These are phyloP conservation scores for Fusarium keratoplasticum DNA, from an alignment of 2,329 filamentous ascomycete species.

Conservation along the genomic window DNA sequence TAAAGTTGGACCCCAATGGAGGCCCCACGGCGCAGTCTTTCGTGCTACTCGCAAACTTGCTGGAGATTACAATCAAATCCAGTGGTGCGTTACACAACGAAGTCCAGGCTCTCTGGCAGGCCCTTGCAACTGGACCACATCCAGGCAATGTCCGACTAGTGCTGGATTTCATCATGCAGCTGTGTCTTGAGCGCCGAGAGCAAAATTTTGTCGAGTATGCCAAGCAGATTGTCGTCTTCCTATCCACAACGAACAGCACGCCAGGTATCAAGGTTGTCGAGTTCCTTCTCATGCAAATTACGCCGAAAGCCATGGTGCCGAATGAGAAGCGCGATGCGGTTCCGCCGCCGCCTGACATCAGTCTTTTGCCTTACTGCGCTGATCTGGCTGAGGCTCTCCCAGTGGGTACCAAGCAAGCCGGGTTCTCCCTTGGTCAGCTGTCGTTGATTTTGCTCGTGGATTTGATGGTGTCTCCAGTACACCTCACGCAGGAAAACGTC, in stretches of 20 bases:
- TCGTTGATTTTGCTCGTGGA: slow-evolving; percentile 95
- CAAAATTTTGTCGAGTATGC: slow-evolving; percentile 99
- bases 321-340: slow-evolving; percentile 80
- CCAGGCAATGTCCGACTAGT: slow-evolving; percentile 94
- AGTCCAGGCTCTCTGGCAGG: slow-evolving; percentile 97
- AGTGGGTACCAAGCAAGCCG: slow-evolving; percentile 89
- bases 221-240: slow-evolving; percentile 96
- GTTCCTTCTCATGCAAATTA: slow-evolving; percentile 90
- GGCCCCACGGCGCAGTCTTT: slow-evolving; percentile 93
- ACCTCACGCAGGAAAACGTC: slow-evolving; percentile 81
- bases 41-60: slow-evolving; percentile 91
- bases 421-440: slow-evolving; percentile 91
- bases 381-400: slow-evolving; percentile 84
- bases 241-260: slow-evolving; percentile 81
- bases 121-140: slow-evolving; percentile 90
- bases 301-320: slow-evolving; percentile 96
- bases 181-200: slow-evolving; percentile 93
- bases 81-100: slow-evolving; percentile 92
- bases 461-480: slow-evolving; percentile 91
- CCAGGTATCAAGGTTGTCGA: slow-evolving; percentile 92
- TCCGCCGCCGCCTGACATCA: slow-evolving; percentile 78
- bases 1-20: slow-evolving; percentile 91
- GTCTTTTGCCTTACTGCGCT: slow-evolving; percentile 86
- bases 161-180: slow-evolving; percentile 93
- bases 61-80: slow-evolving; percentile 95